phyloP scores from a whole-genome alignment of 1,284 basidiomycete species.

The Entoloma clypeatum region DNA sequence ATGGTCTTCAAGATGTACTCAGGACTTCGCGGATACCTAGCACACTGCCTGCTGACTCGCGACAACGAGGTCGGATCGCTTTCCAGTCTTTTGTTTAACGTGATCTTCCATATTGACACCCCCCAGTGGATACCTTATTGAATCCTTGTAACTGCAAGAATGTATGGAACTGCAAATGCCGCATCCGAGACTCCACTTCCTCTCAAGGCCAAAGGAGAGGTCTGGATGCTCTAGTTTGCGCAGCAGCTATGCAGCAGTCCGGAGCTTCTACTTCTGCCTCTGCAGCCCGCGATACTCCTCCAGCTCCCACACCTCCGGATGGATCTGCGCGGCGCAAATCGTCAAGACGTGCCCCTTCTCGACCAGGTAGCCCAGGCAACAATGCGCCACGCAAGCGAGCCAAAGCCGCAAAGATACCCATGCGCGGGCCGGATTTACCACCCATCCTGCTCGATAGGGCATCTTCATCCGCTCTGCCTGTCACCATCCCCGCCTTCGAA shows the following conservation, averaged over 20 bases:
- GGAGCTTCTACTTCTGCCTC: slow-evolving; percentile 17
- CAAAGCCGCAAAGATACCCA: slow-evolving; percentile 23
- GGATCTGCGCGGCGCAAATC: slow-evolving; percentile 15
- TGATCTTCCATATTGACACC: slow-evolving; percentile 11
- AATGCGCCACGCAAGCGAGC: slow-evolving; percentile 29
- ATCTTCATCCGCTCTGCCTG: slow-evolving; percentile 16
- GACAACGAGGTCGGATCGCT: slow-evolving; percentile 45
- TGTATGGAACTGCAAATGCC: slow-evolving; percentile 55
- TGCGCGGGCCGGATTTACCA: slow-evolving; percentile 37
- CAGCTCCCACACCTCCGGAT: slow-evolving; percentile 12
- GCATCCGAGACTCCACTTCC: slow-evolving; percentile 10
- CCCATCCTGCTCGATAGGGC: slow-evolving; percentile 35
- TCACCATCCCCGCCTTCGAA: slow-evolving; percentile 43
- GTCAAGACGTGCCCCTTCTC: slow-evolving; percentile 25
- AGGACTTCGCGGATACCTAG: slow-evolving; percentile 24
- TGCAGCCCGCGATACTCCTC: too few species aligned
- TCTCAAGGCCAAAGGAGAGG: slow-evolving; percentile 3
- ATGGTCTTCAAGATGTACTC: slow-evolving; percentile 54
- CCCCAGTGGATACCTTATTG: slow-evolving; percentile 51
- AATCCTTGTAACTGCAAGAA: slow-evolving; percentile 63
- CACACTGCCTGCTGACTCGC: slow-evolving; percentile 36
- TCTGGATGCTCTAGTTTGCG: slow-evolving; percentile 13
- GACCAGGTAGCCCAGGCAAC: slow-evolving; percentile 21
- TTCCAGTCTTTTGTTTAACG: slow-evolving; percentile 1
- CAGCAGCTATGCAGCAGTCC: slow-evolving; percentile 13